phyloP scores from a whole-genome alignment of 495 filamentous ascomycete genomes.

The Penicillium coffeae region DNA sequence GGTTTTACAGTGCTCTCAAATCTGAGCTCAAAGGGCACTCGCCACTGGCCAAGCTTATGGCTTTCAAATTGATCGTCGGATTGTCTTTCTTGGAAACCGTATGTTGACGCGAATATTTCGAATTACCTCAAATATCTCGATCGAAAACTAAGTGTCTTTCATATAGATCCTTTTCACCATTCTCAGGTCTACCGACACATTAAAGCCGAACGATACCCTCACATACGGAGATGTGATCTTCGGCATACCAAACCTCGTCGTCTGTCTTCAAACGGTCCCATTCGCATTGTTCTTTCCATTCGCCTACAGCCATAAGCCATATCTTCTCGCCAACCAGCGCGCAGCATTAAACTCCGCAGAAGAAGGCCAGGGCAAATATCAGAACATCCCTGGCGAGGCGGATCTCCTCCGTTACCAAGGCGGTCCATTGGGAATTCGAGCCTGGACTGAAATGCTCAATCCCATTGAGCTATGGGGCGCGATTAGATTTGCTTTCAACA shows the following conservation, averaged over 20 bases:
- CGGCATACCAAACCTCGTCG: conserved; percentile 29
- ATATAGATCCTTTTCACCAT: conserved; percentile 29
- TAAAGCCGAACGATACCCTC: conserved; percentile 19
- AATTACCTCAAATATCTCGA: too few species aligned
- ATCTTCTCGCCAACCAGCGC: neutral
- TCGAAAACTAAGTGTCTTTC: neutral
- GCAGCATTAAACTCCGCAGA: neutral
- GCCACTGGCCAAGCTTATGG: conserved; percentile 27
- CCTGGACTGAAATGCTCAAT: conserved; percentile 12
- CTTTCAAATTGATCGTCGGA: conserved; percentile 35
- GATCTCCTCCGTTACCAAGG: conserved; percentile 6
- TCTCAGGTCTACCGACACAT: conserved; percentile 20
- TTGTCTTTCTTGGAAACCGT: conserved; percentile 26
- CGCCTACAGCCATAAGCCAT: conserved; percentile 25
- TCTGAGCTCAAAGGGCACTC: conserved; percentile 14
- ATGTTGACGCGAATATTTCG: neutral
- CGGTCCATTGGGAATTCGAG: conserved; percentile 10
- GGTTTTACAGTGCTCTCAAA: conserved; percentile 23
- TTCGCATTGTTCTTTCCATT: conserved; percentile 31
- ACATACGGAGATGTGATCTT: conserved; percentile 31
- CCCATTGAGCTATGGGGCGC: conserved; percentile 8
- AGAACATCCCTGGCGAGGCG: neutral
- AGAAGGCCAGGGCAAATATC: neutral
- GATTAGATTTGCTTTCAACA: conserved; percentile 3
- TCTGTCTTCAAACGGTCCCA: conserved; percentile 33